A percentile compares a stretch with the other conserved stretches of the same genome.
Conservation (phyloP, 495 filamentous ascomycete genomes). For the Alectoria sarmentosa region DNA sequence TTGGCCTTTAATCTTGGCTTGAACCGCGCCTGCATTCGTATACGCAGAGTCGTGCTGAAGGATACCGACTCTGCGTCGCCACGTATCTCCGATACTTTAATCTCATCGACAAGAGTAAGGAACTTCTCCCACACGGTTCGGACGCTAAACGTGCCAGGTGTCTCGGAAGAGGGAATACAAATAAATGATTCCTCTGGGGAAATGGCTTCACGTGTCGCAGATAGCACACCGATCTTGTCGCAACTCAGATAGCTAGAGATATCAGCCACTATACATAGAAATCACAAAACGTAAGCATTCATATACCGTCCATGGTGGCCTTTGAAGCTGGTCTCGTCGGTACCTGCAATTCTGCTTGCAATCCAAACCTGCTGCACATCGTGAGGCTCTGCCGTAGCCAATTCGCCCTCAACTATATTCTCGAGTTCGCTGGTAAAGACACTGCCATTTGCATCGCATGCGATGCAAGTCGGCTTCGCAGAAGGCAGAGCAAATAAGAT, state of each 20-base stretch:
- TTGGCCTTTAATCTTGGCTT: constrained; percentile 72
- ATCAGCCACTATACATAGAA: constrained; percentile 6
- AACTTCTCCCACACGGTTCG: constrained; percentile 59
- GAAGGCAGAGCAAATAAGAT: constrained; percentile 74
- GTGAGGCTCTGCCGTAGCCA: constrained; percentile 78
- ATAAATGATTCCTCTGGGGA: constrained; percentile 73
- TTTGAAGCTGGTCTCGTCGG: constrained; percentile 76
- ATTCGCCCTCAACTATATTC: constrained; percentile 75
- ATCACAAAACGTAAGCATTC: background rate
- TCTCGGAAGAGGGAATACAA: constrained; percentile 56
- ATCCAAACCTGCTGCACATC: constrained; percentile 95
- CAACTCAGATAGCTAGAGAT: constrained; percentile 60
- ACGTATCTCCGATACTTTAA: constrained; percentile 55
- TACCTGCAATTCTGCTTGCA: constrained; percentile 75
- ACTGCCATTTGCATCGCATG: constrained; percentile 76
- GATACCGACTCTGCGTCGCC: constrained; percentile 68
- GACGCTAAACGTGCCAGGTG: constrained; percentile 58
- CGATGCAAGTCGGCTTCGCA: constrained; percentile 58
- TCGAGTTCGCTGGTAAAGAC: constrained; percentile 74
- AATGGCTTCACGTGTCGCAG: constrained; percentile 72
- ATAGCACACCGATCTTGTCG: constrained; percentile 74
- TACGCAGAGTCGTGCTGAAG: constrained; percentile 69
- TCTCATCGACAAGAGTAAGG: constrained; percentile 41
- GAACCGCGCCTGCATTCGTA: constrained; percentile 92
- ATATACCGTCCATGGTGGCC: constrained; percentile 73